Percentiles rank a stretch among this genome's conserved stretches.
These are phyloP conservation scores for Scleromitrula shiraiana DNA, from an alignment of 2,329 filamentous ascomycete genomes.

Conservation along the genomic window DNA sequence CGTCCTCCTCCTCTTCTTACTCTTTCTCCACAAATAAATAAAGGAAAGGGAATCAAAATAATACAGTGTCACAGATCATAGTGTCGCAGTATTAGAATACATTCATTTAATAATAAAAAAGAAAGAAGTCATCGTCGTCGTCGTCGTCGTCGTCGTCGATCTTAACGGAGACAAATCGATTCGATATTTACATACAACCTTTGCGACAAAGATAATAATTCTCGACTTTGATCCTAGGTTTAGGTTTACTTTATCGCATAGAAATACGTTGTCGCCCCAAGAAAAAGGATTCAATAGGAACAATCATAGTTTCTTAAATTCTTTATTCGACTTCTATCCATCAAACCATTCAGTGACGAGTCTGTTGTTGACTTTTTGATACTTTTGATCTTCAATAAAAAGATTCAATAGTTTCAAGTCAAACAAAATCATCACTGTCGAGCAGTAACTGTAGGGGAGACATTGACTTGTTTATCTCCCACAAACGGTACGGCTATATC, in stretches of 20 bases:
- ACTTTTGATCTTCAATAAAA: background rate
- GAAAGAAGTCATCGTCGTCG: background rate
- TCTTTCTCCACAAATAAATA: no score
- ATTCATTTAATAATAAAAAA: slow-evolving; percentile 8
- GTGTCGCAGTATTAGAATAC: background rate
- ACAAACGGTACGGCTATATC: slow-evolving; percentile 48
- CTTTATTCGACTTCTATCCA: no score
- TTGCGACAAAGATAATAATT: background rate
- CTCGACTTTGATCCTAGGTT: no score
- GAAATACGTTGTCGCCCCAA: no score
- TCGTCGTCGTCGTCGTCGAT: background rate
- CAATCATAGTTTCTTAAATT: no score
- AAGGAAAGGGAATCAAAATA: no score
- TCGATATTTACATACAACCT: background rate
- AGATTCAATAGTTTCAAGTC: background rate
- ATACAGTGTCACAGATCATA: background rate
- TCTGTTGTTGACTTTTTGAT: background rate
- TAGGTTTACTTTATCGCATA: no score
- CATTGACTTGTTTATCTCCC: slow-evolving; percentile 98
- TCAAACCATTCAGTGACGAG: background rate
- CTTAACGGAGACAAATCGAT: background rate
- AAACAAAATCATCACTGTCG: slow-evolving; percentile 20
- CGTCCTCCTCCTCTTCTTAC: no score
- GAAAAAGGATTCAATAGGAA: no score
- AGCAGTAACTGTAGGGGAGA: slow-evolving; percentile 66